Percentiles rank a stretch among this genome's conserved stretches.
Evolutionary conservation across 352 stramenopile species (phyloP).

Genomic region (Plasmopara viticola): DNA sequence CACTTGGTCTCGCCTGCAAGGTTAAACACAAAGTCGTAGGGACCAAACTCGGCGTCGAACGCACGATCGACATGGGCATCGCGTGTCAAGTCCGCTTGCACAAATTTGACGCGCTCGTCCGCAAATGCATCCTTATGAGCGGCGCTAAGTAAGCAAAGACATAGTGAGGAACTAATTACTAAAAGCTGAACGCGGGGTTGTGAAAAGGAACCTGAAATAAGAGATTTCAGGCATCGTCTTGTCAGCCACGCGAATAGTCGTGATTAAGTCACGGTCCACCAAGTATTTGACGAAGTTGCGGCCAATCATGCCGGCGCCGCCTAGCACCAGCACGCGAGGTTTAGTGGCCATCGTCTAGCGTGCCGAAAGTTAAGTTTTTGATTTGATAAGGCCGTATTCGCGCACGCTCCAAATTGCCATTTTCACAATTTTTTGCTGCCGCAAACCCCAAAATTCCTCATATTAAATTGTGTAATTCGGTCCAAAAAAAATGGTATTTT

Average conservation of each 20-base stretch:
- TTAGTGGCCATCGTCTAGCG: constrained; percentile 26
- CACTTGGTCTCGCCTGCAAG: constrained; percentile 81
- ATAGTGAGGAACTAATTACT: neutral
- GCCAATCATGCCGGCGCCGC: constrained; percentile 80
- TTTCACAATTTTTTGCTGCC: too few relatives aligned
- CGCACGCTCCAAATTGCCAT: too few relatives aligned
- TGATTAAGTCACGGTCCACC: constrained; percentile 59
- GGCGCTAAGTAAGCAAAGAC: constrained; percentile 16
- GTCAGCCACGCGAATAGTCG: constrained; percentile 71
- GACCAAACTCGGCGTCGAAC: constrained; percentile 60
- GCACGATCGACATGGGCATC: constrained; percentile 73
- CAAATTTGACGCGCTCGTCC: constrained; percentile 64
- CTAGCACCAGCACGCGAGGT: constrained; percentile 77
- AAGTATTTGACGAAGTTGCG: constrained; percentile 84
- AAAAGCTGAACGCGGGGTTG: neutral
- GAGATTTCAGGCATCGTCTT: constrained; percentile 86
- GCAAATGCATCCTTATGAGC: constrained; percentile 64
- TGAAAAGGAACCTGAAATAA: constrained; percentile 57
- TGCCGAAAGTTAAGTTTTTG: neutral
- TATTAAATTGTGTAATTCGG: too few relatives aligned
- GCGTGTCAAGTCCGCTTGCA: constrained; percentile 77
- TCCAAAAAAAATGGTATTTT: too few relatives aligned
- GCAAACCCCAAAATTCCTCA: too few relatives aligned
- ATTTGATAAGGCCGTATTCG: neutral
- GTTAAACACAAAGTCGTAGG: constrained; percentile 85